Evolutionary conservation across 768 basidiomycete species (phyloP), one percentile per base, ranked within the genome.

Genomic region (Exsudoporus frostii): DNA sequence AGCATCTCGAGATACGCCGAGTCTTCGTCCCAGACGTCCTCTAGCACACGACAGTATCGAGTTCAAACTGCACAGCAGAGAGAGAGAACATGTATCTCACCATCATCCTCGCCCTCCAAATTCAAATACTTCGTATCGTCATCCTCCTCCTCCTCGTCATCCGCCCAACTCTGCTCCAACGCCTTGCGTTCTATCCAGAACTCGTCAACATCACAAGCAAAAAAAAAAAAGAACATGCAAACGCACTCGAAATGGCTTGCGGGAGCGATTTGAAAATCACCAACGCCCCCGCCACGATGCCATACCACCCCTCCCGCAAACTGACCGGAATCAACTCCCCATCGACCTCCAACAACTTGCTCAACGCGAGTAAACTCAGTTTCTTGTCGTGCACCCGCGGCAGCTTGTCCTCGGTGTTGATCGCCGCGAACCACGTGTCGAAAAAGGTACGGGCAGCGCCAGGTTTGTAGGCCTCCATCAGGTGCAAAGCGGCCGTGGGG

Each of bases 321-420:
- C 71, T 67, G 38, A 77, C 76, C 3, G 88, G 90, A 33, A 90
- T 76, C 44, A 64, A 65, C 9, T 68, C 66, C 2, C 80, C 78
- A 13, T 83, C 75, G 69, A 91, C 73, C 70, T 92, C 90, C 64
- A 96, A 74, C 53, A 94, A 71, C 41, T 84, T 83, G 56, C 85
- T 89, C 51, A 95, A 68, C 10, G 92, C 83, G 52, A 90, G 66
- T 51, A 94, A 82, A 59, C 81, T 83, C 52, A 95, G 73, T 70
- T 88, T 92, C 79, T 93, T 92, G 72, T 95, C 92, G 65, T 96
- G 92, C 40, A 96, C 91, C 19, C 92, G 82, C 13, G 90, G 89
- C 33, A 93, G 78, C 44, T 76, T 79, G 24, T 68, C 74, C 15
- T 78, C 74, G 34, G 58, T 64, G 52, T 83, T 84, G 69, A 92